Percentiles rank a stretch among this genome's conserved stretches.
phyloP scores from a whole-genome alignment of 345 rosid genomes.

The Gossypium rotundifolium region DNA sequence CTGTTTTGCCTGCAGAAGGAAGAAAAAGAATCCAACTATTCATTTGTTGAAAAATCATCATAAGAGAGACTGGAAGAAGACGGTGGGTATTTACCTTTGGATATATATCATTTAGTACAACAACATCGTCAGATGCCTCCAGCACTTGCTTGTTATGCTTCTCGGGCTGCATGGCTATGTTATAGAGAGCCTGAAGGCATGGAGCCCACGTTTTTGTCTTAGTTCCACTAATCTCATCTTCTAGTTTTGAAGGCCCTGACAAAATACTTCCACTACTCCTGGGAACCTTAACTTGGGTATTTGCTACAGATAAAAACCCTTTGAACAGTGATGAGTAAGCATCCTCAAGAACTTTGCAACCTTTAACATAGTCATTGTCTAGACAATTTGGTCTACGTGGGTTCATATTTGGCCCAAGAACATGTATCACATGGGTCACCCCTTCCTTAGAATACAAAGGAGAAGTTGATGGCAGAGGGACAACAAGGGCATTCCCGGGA shows the following conservation, averaged over 20 bases:
- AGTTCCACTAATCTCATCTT: conserved; percentile 21
- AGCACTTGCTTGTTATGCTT: conserved; percentile 46
- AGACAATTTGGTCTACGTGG: conserved; percentile 76
- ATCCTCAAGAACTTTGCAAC: conserved; percentile 63
- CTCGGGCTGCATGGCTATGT: conserved; percentile 71
- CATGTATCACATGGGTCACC: conserved; percentile 83
- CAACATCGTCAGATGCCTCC: conserved; percentile 53
- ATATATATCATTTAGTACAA: conserved; percentile 70
- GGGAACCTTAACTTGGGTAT: conserved; percentile 31
- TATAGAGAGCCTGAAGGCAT: conserved; percentile 77
- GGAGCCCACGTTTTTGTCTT: conserved; percentile 51
- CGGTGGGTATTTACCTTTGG: conserved; percentile 52
- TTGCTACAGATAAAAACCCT: conserved; percentile 50
- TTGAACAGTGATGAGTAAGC: conserved; percentile 76
- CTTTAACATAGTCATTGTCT: conserved; percentile 56
- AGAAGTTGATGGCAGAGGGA: conserved; percentile 74
- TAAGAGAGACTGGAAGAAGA: background rate
- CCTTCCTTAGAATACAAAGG: conserved; percentile 69
- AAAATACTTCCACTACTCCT: background rate
- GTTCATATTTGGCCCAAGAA: conserved; percentile 98
- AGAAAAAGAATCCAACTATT: background rate
- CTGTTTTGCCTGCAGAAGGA: conserved; percentile 53
- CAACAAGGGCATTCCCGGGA: conserved; percentile 74
- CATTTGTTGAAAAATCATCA: background rate
- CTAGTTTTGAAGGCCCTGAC: conserved; percentile 6